Evolutionary conservation across 768 basidiomycete species (phyloP).

Genomic region (Amanita exitialis): DNA sequence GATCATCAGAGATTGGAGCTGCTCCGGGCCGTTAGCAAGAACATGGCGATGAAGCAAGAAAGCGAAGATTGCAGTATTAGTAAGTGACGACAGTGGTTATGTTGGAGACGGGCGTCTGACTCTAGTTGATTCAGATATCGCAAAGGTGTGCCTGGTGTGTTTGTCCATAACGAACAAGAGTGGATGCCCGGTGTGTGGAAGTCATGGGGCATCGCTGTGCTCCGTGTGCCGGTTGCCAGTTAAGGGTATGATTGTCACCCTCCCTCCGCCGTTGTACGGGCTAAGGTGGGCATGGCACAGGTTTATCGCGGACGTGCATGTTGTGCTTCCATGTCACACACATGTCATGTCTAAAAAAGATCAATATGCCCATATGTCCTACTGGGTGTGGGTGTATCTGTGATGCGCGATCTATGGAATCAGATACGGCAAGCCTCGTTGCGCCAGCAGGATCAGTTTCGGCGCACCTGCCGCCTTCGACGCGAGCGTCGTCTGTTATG

Average conservation of each 20-base stretch:
- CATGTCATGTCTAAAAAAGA: constrained; percentile 49
- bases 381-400: constrained; percentile 66
- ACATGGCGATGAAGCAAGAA: constrained; percentile 3
- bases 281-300: constrained; percentile 19
- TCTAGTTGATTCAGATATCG: constrained; percentile 25
- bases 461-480: neutral
- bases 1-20: constrained; percentile 64
- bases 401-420: constrained; percentile 14
- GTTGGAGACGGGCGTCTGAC: neutral
- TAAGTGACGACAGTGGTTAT: neutral
- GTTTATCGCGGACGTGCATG: constrained; percentile 51
- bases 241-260: constrained; percentile 36
- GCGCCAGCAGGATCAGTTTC: neutral
- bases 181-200: constrained; percentile 33
- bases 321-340: constrained; percentile 59
- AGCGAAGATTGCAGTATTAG: neutral
- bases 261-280: neutral
- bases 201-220: constrained; percentile 39
- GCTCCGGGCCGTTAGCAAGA: constrained; percentile 47
- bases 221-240: constrained; percentile 70
- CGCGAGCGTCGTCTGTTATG: neutral
- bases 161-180: constrained; percentile 22
- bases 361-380: constrained; percentile 43
- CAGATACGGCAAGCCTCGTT: neutral
- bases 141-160: constrained; percentile 38